These are phyloP conservation scores for Capsicum rhomboideum DNA, from an alignment of 257 asterid species.

Conservation along the genomic window DNA sequence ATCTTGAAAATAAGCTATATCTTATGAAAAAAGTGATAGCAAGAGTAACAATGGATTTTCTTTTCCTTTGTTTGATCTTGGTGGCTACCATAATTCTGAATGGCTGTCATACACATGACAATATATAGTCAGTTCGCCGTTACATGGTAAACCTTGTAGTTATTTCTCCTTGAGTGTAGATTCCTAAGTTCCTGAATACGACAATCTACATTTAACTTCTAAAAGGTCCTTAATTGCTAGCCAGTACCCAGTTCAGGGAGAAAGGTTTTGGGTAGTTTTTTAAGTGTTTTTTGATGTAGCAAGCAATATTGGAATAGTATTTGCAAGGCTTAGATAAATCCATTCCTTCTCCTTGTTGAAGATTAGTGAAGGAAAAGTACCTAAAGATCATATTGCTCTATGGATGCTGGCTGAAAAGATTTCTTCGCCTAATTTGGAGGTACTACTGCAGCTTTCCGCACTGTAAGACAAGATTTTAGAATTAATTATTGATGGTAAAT, in stretches of 20 bases:
- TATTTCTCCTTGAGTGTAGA: background rate
- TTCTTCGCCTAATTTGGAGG: constrained; percentile 84
- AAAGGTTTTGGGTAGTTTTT: background rate
- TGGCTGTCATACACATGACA: background rate
- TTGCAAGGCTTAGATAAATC: background rate
- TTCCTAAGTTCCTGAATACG: background rate
- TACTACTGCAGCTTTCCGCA: background rate
- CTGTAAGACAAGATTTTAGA: background rate
- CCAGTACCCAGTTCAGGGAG: background rate
- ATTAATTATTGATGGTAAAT: background rate
- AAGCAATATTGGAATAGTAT: background rate
- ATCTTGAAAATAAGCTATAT: background rate
- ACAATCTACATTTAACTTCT: background rate
- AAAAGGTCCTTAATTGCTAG: background rate
- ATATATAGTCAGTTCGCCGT: background rate
- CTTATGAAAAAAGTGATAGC: background rate
- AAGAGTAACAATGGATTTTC: background rate
- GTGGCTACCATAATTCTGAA: background rate
- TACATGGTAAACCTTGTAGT: background rate
- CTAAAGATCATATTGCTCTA: constrained; percentile 49
- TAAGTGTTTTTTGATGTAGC: background rate
- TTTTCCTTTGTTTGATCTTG: background rate
- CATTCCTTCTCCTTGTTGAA: background rate
- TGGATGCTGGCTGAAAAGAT: constrained; percentile 76
- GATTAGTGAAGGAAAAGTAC: constrained; percentile 73